Conservation (phyloP, 2,329 filamentous ascomycete species). For the Periconia sp. region DNA sequence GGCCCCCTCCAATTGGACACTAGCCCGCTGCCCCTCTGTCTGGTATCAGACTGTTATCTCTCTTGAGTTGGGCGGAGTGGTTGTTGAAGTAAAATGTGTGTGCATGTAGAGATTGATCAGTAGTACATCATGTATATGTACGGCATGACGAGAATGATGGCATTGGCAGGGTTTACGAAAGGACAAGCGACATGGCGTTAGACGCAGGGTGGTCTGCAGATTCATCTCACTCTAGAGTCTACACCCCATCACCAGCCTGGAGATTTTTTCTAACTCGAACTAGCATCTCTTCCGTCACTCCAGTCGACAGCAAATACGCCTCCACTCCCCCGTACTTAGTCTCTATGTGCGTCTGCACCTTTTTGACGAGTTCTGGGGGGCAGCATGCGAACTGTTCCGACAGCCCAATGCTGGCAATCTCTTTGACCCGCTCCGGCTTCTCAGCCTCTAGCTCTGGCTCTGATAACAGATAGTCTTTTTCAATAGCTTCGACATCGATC, state of each 20-base stretch:
- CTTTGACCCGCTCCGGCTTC: constrained; percentile 63
- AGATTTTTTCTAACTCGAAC: constrained; percentile 38
- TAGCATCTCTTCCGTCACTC: constrained; percentile 46
- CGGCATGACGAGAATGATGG: too few relatives aligned
- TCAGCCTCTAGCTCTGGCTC: constrained; percentile 62
- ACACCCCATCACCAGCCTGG: constrained; percentile 13
- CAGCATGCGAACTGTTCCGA: constrained; percentile 68
- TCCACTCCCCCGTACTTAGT: constrained; percentile 66
- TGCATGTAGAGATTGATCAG: too few relatives aligned
- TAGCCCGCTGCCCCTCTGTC: background rate
- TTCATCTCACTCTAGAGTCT: too few relatives aligned
- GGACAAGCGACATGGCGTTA: background rate
- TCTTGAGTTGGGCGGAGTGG: background rate
- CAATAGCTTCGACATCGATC: constrained; percentile 61
- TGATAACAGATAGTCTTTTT: constrained; percentile 72
- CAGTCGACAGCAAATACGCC: constrained; percentile 66
- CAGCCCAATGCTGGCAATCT: constrained; percentile 72
- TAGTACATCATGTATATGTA: too few relatives aligned
- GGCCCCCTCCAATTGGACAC: background rate
- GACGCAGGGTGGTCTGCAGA: background rate
- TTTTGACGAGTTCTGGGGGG: constrained; percentile 63
- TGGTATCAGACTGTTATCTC: background rate
- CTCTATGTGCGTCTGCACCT: constrained; percentile 60
- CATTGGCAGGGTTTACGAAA: background rate
- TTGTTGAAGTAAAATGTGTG: background rate